Evolutionary conservation across 2,329 filamentous ascomycete species (phyloP).

Genomic region (Neofusicoccum sp.): DNA sequence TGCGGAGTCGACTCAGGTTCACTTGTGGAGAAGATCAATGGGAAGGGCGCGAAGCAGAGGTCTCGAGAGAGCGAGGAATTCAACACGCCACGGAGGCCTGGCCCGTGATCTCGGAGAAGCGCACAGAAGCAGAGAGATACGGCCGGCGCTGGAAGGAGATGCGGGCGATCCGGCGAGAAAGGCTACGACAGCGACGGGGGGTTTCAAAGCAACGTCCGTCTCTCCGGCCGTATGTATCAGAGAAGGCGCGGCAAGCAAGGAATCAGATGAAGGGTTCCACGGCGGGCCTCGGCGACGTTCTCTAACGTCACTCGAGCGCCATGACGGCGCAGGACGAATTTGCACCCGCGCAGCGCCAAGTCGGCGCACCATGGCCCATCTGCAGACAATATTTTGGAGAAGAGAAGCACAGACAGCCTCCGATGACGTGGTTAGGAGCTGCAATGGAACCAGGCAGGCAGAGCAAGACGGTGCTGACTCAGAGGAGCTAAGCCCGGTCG

Average conservation of each 20-base stretch:
- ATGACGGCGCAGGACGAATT: not conserved
- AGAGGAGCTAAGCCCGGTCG: not conserved
- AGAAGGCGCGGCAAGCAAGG: not conserved
- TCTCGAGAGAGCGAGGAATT: not conserved
- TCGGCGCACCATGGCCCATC: too few species aligned
- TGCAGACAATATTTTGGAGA: not conserved
- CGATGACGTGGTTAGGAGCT: too few species aligned
- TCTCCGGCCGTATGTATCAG: not conserved
- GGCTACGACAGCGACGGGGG: not conserved
- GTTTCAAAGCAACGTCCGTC: not conserved
- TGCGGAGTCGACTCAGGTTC: not conserved
- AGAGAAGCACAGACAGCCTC: too few species aligned
- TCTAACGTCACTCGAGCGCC: slow-evolving; percentile 1
- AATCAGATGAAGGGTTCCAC: not conserved
- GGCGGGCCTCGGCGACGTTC: not conserved
- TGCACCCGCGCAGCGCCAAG: not conserved
- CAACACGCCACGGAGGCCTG: slow-evolving; percentile 3
- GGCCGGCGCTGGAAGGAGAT: not conserved
- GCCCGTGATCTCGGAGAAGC: slow-evolving; percentile 13
- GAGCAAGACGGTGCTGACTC: not conserved
- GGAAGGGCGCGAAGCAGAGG: not conserved
- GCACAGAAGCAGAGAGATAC: not conserved
- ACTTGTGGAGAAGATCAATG: not conserved
- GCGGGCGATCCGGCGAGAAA: not conserved
- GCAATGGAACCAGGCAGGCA: too few species aligned